Conservation (phyloP, 2,329 filamentous ascomycete genomes). For the Anthostomella pinea region DNA sequence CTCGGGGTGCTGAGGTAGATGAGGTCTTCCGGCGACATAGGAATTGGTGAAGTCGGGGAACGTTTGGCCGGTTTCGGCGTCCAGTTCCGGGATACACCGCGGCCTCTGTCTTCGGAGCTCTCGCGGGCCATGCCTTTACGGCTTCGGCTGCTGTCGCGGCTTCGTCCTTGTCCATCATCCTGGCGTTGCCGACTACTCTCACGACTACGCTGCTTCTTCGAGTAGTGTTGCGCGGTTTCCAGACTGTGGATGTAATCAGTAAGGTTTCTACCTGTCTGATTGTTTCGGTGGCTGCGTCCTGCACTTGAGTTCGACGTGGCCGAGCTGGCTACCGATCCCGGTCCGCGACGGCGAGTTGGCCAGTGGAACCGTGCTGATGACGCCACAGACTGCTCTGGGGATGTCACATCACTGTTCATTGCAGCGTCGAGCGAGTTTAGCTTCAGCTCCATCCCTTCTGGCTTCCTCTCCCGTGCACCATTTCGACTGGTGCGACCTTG, state of each 20-base stretch:
- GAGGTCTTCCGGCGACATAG: slow-evolving; percentile 89
- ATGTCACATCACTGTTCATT: slow-evolving; percentile 51
- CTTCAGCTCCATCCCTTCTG: slow-evolving; percentile 64
- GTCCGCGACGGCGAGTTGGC: slow-evolving; percentile 51
- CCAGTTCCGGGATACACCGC: slow-evolving; percentile 61
- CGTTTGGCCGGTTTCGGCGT: slow-evolving; percentile 70
- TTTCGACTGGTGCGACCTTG: slow-evolving; percentile 59
- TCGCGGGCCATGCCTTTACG: slow-evolving; percentile 54
- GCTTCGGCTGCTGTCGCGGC: slow-evolving; percentile 47
- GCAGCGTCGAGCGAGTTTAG: slow-evolving; percentile 56
- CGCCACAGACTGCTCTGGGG: slow-evolving; percentile 53
- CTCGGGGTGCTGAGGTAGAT: slow-evolving; percentile 57
- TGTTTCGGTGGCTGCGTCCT: slow-evolving; percentile 48
- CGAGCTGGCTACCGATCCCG: slow-evolving; percentile 56
- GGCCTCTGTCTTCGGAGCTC: slow-evolving; percentile 67
- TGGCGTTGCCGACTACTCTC: slow-evolving; percentile 50
- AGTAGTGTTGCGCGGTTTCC: slow-evolving; percentile 69
- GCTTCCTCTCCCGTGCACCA: slow-evolving; percentile 75
- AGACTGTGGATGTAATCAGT: slow-evolving; percentile 86
- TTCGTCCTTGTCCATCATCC: slow-evolving; percentile 38
- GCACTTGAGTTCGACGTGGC: slow-evolving; percentile 55
- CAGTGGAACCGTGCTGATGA: slow-evolving; percentile 55
- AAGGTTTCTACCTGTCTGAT: slow-evolving; percentile 54
- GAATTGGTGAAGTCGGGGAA: slow-evolving; percentile 87
- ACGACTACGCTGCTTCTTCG: slow-evolving; percentile 52